phyloP scores from a whole-genome alignment of 345 rosid genomes.

The Arabidopsis suecica region DNA sequence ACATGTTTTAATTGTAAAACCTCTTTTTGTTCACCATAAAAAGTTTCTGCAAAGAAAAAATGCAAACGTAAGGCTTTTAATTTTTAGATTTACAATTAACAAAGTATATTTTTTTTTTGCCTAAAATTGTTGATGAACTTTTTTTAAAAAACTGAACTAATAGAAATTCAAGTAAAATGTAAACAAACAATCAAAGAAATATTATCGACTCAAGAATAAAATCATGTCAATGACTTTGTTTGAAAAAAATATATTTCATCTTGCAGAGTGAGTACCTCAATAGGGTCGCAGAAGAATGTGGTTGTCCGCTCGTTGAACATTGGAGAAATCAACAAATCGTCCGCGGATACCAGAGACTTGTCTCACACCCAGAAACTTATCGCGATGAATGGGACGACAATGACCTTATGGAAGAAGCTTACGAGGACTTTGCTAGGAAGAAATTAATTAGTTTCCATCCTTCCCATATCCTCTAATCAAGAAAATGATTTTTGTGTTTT shows the following conservation, averaged over 20 bases:
- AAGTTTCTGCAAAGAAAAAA: too few relatives aligned
- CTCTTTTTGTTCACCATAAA: too few relatives aligned
- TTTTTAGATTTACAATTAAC: too few relatives aligned
- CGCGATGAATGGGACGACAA: conserved; percentile 67
- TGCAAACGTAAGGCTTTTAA: too few relatives aligned
- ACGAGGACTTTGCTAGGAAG: conserved; percentile 48
- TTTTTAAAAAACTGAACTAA: too few relatives aligned
- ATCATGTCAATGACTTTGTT: background rate
- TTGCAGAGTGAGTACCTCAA: conserved; percentile 54
- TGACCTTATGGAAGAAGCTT: conserved; percentile 50
- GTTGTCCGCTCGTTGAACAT: conserved; percentile 44
- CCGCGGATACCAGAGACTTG: background rate
- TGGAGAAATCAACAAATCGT: conserved; percentile 57
- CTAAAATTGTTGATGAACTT: too few relatives aligned
- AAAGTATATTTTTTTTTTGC: too few relatives aligned
- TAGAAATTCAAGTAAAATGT: too few relatives aligned
- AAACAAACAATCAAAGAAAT: too few relatives aligned
- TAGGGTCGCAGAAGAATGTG: conserved; percentile 49
- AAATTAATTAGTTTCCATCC: conserved; percentile 9
- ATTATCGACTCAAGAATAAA: background rate
- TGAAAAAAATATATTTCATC: background rate
- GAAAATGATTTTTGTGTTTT: background rate
- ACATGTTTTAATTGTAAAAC: too few relatives aligned
- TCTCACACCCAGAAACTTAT: conserved; percentile 46
- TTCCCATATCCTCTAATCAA: background rate